Conservation (phyloP, 495 filamentous ascomycete species). For the Immersiella caudata region DNA sequence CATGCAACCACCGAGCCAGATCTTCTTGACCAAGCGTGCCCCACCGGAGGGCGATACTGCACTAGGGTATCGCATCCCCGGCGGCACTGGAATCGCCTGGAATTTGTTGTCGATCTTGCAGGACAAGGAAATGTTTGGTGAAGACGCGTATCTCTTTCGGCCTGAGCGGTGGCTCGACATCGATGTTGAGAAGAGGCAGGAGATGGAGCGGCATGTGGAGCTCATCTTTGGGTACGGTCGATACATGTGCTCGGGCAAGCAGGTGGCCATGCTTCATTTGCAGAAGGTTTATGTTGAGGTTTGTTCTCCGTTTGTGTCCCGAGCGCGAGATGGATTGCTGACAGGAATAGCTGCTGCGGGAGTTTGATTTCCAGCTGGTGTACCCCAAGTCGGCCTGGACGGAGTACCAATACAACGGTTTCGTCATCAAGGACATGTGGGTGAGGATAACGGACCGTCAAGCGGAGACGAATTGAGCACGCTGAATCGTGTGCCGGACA, state of each 20-base stretch:
- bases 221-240: slow-evolving; percentile 45
- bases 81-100: slow-evolving; percentile 7
- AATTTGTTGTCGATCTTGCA: slow-evolving; percentile 25
- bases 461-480: not conserved
- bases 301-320: not conserved
- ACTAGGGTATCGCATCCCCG: slow-evolving; percentile 1
- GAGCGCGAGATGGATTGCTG: not conserved
- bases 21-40: slow-evolving; percentile 21
- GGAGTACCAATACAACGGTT: slow-evolving; percentile 2
- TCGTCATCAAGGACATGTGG: slow-evolving; percentile 3
- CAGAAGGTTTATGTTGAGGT: slow-evolving; percentile 61
- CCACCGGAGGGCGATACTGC: not conserved
- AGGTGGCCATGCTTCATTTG: slow-evolving; percentile 46
- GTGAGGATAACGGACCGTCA: slow-evolving; percentile 2
- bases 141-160: slow-evolving; percentile 49
- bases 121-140: slow-evolving; percentile 48
- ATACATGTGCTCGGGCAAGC: slow-evolving; percentile 45
- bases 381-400: not conserved
- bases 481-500: too few species aligned
- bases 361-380: slow-evolving; percentile 5
- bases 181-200: slow-evolving; percentile 31
- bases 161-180: slow-evolving; percentile 59
- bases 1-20: slow-evolving; percentile 50
- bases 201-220: slow-evolving; percentile 41
- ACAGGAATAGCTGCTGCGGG: not conserved